Percentiles rank a stretch among this genome's conserved stretches.
phyloP scores from a whole-genome alignment of 2,329 filamentous ascomycete genomes.

The Calycina marina region DNA sequence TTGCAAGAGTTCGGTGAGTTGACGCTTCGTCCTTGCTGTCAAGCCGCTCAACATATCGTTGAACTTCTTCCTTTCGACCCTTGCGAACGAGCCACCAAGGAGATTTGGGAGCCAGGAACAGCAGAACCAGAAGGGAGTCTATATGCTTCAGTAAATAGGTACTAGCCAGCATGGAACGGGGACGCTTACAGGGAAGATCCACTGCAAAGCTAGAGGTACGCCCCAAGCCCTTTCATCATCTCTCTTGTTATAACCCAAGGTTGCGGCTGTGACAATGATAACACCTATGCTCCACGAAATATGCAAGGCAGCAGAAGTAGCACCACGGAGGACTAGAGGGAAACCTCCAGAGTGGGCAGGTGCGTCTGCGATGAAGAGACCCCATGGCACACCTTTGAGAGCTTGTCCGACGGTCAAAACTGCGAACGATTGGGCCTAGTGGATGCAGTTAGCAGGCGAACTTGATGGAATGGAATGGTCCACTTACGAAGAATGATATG shows the following conservation, averaged over 20 bases:
- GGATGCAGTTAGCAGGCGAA: no score
- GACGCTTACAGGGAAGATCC: slow-evolving; percentile 34
- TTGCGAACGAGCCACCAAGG: background rate
- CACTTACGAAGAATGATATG: slow-evolving; percentile 38
- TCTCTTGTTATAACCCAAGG: slow-evolving; percentile 33
- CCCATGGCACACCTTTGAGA: slow-evolving; percentile 46
- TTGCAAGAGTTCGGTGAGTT: slow-evolving; percentile 32
- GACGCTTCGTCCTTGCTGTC: background rate
- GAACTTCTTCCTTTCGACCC: background rate
- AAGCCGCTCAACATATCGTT: background rate
- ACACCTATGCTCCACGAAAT: slow-evolving; percentile 50
- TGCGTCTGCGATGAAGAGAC: slow-evolving; percentile 47
- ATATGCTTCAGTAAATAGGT: no score
- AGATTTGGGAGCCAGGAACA: background rate
- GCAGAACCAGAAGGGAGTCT: no score
- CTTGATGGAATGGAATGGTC: no score
- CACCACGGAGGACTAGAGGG: slow-evolving; percentile 39
- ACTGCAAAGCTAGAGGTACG: slow-evolving; percentile 40
- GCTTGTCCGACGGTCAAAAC: slow-evolving; percentile 36
- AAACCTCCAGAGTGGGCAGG: slow-evolving; percentile 49
- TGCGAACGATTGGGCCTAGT: no score
- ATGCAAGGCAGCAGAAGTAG: slow-evolving; percentile 43
- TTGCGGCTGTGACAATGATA: slow-evolving; percentile 42
- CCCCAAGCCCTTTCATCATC: slow-evolving; percentile 24
- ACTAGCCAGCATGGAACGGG: no score